phyloP scores from a whole-genome alignment of 495 filamentous ascomycete genomes.

The Penicillium waksmanii region DNA sequence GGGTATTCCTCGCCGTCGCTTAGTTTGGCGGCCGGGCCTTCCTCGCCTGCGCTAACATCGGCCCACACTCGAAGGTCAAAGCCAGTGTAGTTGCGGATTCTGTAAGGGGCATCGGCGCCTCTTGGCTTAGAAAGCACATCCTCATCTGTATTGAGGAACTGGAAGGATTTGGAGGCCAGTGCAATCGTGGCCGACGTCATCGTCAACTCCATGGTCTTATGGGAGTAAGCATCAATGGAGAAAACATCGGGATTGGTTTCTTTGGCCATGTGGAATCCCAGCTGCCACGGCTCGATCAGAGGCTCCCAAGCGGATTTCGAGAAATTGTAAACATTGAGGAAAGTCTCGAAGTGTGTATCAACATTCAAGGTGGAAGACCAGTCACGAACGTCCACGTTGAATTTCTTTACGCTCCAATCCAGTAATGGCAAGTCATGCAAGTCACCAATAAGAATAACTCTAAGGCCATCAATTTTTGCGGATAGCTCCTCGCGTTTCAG shows the following conservation, averaged over 20 bases:
- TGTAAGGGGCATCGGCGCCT: constrained; percentile 88
- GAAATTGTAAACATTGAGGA: constrained; percentile 97
- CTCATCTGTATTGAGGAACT: constrained; percentile 86
- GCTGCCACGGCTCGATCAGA: constrained; percentile 92
- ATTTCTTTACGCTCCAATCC: constrained; percentile 91
- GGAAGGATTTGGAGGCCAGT: constrained; percentile 85
- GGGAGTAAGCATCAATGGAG: constrained; percentile 82
- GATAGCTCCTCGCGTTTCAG: constrained; percentile 83
- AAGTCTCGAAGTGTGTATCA: constrained; percentile 87
- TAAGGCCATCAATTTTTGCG: constrained; percentile 81
- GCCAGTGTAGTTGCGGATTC: constrained; percentile 92
- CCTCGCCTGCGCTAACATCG: constrained; percentile 63
- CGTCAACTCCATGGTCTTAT: constrained; percentile 88
- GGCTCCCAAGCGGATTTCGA: constrained; percentile 99
- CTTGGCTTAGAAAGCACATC: constrained; percentile 94
- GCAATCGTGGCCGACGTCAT: constrained; percentile 94
- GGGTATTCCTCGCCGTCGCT: constrained; percentile 87
- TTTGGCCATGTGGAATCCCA: constrained; percentile 87
- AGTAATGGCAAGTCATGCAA: constrained; percentile 92
- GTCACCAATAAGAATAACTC: constrained; percentile 93
- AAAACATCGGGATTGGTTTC: constrained; percentile 74
- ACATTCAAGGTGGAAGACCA: constrained; percentile 89
- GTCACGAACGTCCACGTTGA: constrained; percentile 79
- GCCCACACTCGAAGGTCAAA: constrained; percentile 87
- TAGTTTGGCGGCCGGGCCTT: constrained; percentile 74